These are phyloP conservation scores for Hypoxylon sp. DNA, from an alignment of 2,329 filamentous ascomycete genomes.

Conservation along the genomic window DNA sequence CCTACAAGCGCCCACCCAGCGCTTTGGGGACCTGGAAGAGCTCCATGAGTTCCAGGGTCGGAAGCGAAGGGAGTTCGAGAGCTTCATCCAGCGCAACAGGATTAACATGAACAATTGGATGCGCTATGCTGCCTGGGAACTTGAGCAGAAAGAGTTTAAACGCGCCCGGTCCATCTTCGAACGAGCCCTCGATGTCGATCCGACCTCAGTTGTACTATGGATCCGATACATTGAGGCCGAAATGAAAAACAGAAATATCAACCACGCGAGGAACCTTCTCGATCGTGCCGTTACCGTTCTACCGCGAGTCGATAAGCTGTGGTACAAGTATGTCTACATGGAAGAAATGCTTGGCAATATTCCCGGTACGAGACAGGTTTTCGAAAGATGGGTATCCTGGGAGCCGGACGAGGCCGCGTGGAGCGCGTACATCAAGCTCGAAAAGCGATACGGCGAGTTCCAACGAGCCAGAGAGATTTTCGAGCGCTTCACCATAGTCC, in stretches of 20 bases:
- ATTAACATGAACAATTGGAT: conserved; percentile 99
- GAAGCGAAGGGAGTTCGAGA: conserved; percentile 95
- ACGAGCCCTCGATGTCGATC: conserved; percentile 88
- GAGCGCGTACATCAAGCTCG: conserved; percentile 95
- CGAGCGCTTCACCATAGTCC: conserved; percentile 86
- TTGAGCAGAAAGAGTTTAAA: conserved; percentile 96
- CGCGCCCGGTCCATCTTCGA: conserved; percentile 94
- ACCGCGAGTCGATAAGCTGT: conserved; percentile 91
- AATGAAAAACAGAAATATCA: conserved; percentile 95
- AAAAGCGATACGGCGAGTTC: conserved; percentile 93
- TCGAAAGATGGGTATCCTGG: conserved; percentile 99
- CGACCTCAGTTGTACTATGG: conserved; percentile 87
- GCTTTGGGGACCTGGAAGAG: conserved; percentile 96
- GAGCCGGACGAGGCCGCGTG: conserved; percentile 95
- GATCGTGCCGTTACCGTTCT: conserved; percentile 94
- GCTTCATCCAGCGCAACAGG: conserved; percentile 94
- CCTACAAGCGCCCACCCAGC: conserved; percentile 89
- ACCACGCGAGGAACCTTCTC: conserved; percentile 92
- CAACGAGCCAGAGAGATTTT: conserved; percentile 91
- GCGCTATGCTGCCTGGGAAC: conserved; percentile 95
- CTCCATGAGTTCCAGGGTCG: conserved; percentile 96
- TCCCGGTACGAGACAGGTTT: conserved; percentile 88
- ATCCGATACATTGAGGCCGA: conserved; percentile 94
- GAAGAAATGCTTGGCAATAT: conserved; percentile 97
- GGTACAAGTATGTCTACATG: conserved; percentile 99